These are phyloP conservation scores for Acephala macrosclerotiorum DNA, from an alignment of 2,329 filamentous ascomycete genomes.

Conservation along the genomic window DNA sequence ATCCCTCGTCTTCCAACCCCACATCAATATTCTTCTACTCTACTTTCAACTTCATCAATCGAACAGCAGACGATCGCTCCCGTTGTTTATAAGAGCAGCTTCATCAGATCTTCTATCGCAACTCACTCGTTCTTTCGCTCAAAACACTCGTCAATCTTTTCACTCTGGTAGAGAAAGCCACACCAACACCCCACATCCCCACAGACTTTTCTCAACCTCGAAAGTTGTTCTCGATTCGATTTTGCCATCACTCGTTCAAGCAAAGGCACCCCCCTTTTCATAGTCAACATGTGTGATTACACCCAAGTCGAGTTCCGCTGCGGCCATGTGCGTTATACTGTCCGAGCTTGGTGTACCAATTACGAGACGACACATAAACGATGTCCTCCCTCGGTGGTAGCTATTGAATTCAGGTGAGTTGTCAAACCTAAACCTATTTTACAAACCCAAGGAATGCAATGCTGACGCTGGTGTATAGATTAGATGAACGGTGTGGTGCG, in stretches of 20 bases:
- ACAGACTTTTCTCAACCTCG: background rate
- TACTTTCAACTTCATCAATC: background rate
- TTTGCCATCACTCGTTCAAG: conserved; percentile 10
- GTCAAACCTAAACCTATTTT: background rate
- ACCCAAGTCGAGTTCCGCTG: conserved; percentile 65
- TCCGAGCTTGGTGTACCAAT: conserved; percentile 60
- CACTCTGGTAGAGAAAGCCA: conserved; percentile 25
- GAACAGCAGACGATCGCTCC: conserved; percentile 1
- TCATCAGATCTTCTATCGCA: conserved; percentile 6
- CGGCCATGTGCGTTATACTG: conserved; percentile 60
- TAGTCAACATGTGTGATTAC: conserved; percentile 61
- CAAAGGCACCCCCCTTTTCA: background rate
- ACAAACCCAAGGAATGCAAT: conserved; percentile 11
- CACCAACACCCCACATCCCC: conserved; percentile 7
- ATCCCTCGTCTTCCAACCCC: conserved; percentile 23
- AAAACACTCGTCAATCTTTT: conserved; percentile 8
- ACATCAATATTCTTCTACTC: conserved; percentile 16
- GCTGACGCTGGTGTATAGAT: conserved; percentile 33
- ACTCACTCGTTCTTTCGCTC: background rate
- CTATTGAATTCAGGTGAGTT: conserved; percentile 40
- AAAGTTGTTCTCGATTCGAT: background rate
- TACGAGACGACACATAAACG: conserved; percentile 59
- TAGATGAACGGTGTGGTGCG: conserved; percentile 42
- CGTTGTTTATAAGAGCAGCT: conserved; percentile 26
- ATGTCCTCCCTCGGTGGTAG: conserved; percentile 60